Base-by-base conservation (phyloP, 192 early-diverging fungal species). In the Gonapodya prolifera region DNA sequence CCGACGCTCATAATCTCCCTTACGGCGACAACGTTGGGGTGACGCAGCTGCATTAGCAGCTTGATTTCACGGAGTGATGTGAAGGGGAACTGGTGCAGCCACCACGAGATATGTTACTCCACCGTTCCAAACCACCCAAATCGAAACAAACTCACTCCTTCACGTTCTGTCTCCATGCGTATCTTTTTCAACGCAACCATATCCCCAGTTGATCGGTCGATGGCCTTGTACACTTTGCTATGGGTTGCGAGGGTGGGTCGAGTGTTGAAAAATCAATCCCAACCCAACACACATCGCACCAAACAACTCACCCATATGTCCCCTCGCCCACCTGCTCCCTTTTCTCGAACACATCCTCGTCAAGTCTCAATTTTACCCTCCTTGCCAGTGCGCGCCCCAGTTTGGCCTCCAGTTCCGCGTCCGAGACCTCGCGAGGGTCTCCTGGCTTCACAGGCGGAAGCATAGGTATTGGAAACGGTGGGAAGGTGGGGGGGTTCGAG, bases 11-110 rank as follows among this genome's bases (percentile, higher is more conserved):
- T 87, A 0, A 93, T 88, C n/a, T 94, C 90, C 34, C 89, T 83
- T 34, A 94, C 83, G 34, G 86, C 85, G 8, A 94, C 87, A 34
- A 94, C 91, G 80, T 91, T 90, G 8, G 87, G 83, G 78, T 94
- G 92, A 35, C 80, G 84, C 71, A 93, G 80, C 33, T 85, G 83
- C 79, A 90, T 87, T 23, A 94, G 81, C 32, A 94, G 76, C 45
- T 92, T 92, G 78, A 94, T 94, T 81, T 94, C 93, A 69, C 93
- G 87, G 88, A 94, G 91, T 1, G 93, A 92, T 13, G 93, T 94
- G 76, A 94, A 92, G 28, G 93, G 93, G 80, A 94, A 94, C 83
- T 31, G 70, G 29, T 28, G 30, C 34, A n/a, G 35, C 34, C 33
- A 32, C 29, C 32, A 80, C n/a, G 18, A 17, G 34, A 17, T n/a